phyloP scores from a whole-genome alignment of 305 asterid genomes.

The Withania somnifera region DNA sequence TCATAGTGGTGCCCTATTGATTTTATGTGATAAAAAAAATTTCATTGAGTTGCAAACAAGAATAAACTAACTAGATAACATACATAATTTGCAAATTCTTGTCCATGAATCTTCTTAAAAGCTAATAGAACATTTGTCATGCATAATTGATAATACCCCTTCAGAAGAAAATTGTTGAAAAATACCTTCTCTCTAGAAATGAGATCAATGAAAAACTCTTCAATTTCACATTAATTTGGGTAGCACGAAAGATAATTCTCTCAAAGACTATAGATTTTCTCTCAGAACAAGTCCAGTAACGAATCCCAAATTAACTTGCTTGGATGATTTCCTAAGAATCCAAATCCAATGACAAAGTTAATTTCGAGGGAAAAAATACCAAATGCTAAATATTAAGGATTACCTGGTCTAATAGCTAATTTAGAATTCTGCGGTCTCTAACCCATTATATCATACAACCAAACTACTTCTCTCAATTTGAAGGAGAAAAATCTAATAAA shows the following conservation, averaged over 20 bases:
- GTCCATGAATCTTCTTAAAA: neutral
- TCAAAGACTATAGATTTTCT: conserved; percentile 85
- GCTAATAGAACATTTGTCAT: neutral
- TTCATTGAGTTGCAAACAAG: neutral
- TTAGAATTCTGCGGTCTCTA: too few relatives aligned
- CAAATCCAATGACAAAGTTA: neutral
- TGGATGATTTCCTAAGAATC: conserved; percentile 58
- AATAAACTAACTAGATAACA: neutral
- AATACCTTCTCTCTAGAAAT: conserved; percentile 89
- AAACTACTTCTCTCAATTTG: too few relatives aligned
- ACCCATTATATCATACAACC: too few relatives aligned
- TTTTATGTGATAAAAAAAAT: neutral
- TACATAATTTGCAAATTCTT: neutral
- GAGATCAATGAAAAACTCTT: conserved; percentile 79
- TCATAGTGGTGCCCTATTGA: neutral
- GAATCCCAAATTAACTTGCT: conserved; percentile 94
- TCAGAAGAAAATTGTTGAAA: neutral
- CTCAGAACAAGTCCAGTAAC: conserved; percentile 82
- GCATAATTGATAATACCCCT: neutral
- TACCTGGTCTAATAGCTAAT: conserved; percentile 62
- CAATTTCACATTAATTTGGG: conserved; percentile 92
- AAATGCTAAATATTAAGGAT: conserved; percentile 9
- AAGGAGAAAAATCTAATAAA: too few relatives aligned
- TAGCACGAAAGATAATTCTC: conserved; percentile 95
- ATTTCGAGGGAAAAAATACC: neutral